phyloP scores from a whole-genome alignment of 1,139 yeast species.

The Sugiyamaella grinbergsii region DNA sequence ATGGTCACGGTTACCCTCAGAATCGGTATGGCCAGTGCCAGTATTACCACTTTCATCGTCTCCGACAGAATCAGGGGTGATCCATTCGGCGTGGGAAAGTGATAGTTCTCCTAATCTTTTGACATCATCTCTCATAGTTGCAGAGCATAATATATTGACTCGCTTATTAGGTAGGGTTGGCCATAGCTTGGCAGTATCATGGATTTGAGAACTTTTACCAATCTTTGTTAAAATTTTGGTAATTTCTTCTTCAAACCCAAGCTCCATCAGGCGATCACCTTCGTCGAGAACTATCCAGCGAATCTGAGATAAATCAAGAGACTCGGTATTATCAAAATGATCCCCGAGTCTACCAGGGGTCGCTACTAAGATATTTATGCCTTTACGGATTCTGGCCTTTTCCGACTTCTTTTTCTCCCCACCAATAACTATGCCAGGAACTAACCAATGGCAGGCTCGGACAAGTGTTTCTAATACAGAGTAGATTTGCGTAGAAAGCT shows the following conservation, averaged over 20 bases:
- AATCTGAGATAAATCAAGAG: slow-evolving; percentile 68
- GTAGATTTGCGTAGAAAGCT: slow-evolving; percentile 89
- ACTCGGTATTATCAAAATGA: slow-evolving; percentile 84
- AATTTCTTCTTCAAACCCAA: slow-evolving; percentile 94
- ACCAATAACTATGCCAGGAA: slow-evolving; percentile 92
- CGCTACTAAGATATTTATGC: slow-evolving; percentile 84
- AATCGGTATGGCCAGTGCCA: neutral
- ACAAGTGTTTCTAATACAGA: slow-evolving; percentile 68
- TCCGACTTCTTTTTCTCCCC: slow-evolving; percentile 94
- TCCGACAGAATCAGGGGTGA: slow-evolving; percentile 44
- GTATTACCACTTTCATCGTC: slow-evolving; percentile 22
- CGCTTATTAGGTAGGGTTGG: slow-evolving; percentile 68
- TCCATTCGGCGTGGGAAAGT: slow-evolving; percentile 66
- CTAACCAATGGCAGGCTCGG: slow-evolving; percentile 72
- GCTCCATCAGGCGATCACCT: slow-evolving; percentile 92
- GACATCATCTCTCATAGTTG: slow-evolving; percentile 84
- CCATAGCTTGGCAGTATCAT: slow-evolving; percentile 39
- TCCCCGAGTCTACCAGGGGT: slow-evolving; percentile 93
- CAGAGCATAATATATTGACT: slow-evolving; percentile 85
- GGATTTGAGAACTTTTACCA: slow-evolving; percentile 43
- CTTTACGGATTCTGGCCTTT: slow-evolving; percentile 86
- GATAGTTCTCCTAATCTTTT: slow-evolving; percentile 78
- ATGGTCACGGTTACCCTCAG: slow-evolving; percentile 36
- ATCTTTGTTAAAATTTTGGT: slow-evolving; percentile 66
- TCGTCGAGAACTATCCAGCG: slow-evolving; percentile 89